These are phyloP conservation scores for Microsporum audouinii DNA, from an alignment of 2,329 filamentous ascomycete genomes.

Conservation along the genomic window DNA sequence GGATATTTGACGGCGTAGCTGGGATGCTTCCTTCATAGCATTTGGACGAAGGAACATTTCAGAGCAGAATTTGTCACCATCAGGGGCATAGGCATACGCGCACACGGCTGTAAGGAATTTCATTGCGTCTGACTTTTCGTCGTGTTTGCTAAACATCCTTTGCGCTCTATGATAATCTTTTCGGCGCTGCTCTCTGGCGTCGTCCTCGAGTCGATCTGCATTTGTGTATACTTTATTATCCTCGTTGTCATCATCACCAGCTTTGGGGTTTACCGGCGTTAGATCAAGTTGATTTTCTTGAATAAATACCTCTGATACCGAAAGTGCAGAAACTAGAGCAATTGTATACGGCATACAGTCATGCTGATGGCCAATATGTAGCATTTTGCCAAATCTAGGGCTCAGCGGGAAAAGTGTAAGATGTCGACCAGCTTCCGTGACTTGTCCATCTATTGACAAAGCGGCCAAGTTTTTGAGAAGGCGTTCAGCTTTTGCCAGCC, in stretches of 20 bases:
- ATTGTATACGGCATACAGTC: constrained; percentile 76
- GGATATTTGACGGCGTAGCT: constrained; percentile 72
- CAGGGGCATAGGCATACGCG: constrained; percentile 64
- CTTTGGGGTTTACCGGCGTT: constrained; percentile 31
- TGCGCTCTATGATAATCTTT: constrained; percentile 61
- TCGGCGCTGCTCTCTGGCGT: constrained; percentile 53
- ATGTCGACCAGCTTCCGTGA: constrained; percentile 67
- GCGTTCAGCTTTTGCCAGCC: constrained; percentile 72
- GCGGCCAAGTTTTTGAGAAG: constrained; percentile 78
- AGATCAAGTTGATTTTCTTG: constrained; percentile 67
- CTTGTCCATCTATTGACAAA: constrained; percentile 56
- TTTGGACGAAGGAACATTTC: constrained; percentile 79
- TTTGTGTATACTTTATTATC: constrained; percentile 42
- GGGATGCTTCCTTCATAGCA: constrained; percentile 71
- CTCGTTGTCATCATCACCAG: constrained; percentile 29
- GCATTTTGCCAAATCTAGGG: constrained; percentile 80
- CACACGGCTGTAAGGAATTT: constrained; percentile 83
- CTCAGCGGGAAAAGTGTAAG: constrained; percentile 84
- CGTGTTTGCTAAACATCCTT: constrained; percentile 65
- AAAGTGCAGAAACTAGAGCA: constrained; percentile 75
- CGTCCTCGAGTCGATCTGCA: constrained; percentile 60
- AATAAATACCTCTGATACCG: constrained; percentile 78
- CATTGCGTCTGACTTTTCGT: constrained; percentile 75
- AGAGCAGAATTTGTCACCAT: constrained; percentile 61
- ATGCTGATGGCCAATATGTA: constrained; percentile 76